A percentile compares a stretch with the other conserved stretches of the same genome.
These are phyloP conservation scores for Filobasidium floriforme DNA, from an alignment of 768 basidiomycete species.

Conservation along the genomic window DNA sequence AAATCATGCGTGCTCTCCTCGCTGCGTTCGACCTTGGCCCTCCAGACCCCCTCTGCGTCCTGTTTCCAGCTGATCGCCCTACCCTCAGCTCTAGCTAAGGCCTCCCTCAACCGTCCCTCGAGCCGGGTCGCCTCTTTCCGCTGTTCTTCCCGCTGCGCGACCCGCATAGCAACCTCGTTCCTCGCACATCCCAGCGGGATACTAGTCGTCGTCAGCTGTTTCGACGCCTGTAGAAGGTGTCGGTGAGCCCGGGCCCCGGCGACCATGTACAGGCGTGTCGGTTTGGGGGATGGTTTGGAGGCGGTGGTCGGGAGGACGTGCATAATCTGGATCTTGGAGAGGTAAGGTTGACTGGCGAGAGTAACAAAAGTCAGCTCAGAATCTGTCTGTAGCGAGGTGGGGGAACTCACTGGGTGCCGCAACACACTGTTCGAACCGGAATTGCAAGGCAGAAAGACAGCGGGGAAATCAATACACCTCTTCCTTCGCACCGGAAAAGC, in stretches of 20 bases:
- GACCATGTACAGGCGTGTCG: slow-evolving; percentile 69
- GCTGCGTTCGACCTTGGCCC: slow-evolving; percentile 25
- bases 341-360: slow-evolving; percentile 21
- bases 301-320: slow-evolving; percentile 66
- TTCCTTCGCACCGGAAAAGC: not conserved
- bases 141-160: slow-evolving; percentile 51
- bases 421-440: slow-evolving; percentile 26
- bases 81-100: slow-evolving; percentile 25
- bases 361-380: not conserved
- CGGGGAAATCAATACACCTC: not conserved
- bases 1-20: slow-evolving; percentile 40
- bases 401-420: slow-evolving; percentile 34
- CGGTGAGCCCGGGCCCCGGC: slow-evolving; percentile 67
- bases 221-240: slow-evolving; percentile 57
- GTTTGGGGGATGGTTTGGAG: slow-evolving; percentile 66
- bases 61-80: slow-evolving; percentile 21
- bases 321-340: slow-evolving; percentile 66
- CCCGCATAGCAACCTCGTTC: slow-evolving; percentile 61
- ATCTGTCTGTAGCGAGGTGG: not conserved
- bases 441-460: not conserved
- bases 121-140: slow-evolving; percentile 24
- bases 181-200: slow-evolving; percentile 62
- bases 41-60: slow-evolving; percentile 17
- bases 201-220: slow-evolving; percentile 54
- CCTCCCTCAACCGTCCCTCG: slow-evolving; percentile 24